Conservation (phyloP, 169 alveolate genomes). For the Eimeria acervulina region DNA sequence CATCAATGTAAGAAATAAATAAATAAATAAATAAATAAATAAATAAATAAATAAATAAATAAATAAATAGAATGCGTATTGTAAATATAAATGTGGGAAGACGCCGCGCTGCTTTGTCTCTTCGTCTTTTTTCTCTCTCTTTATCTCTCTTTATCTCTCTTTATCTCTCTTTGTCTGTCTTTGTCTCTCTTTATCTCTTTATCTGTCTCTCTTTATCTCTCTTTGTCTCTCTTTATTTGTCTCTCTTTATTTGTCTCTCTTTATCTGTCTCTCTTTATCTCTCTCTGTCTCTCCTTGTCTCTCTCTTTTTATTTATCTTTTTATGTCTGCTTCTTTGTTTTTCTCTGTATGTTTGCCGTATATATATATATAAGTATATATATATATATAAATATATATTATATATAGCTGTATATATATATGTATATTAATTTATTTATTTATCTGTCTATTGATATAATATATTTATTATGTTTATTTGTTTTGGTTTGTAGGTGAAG, state of each 20-base stretch:
- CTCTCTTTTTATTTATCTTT: background rate
- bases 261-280: no score
- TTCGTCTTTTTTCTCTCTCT: background rate
- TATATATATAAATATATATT: background rate
- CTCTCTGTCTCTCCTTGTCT: no score
- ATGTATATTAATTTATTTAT: background rate
- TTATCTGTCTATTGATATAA: background rate
- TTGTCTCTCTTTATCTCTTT: background rate
- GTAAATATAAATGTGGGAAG: no score
- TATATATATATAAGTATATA: background rate
- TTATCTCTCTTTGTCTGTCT: no score
- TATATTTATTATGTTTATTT: background rate
- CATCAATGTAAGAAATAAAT: no score
- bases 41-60: no score
- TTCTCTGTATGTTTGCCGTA: constrained; percentile 52
- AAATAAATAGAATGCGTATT: background rate
- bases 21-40: no score
- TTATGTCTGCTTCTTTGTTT: background rate
- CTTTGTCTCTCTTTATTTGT: no score
- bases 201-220: background rate
- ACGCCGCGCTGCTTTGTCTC: no score
- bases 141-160: background rate
- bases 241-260: no score
- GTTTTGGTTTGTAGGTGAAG: constrained; percentile 48
- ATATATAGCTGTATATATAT: background rate